Evolutionary conservation across 495 filamentous ascomycete genomes (phyloP).

Genomic region (Saxispiralis lemnorum): DNA sequence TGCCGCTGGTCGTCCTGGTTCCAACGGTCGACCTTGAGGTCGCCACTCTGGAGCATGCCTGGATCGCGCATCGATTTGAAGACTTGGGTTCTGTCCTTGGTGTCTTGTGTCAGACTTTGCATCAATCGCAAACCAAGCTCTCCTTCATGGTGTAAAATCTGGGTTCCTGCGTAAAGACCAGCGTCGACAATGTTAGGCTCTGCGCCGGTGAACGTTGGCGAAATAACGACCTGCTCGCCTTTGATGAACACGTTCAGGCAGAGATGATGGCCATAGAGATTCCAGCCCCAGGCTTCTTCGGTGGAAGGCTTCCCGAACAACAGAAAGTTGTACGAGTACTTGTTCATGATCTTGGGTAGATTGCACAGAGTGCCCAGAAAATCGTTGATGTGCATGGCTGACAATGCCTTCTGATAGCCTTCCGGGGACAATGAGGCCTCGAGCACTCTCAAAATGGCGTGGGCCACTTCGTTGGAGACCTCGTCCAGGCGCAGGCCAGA

Average conservation of each 20-base stretch:
- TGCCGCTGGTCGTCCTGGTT: constrained; percentile 62
- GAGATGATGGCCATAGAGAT: constrained; percentile 61
- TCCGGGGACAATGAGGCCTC: constrained; percentile 41
- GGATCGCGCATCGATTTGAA: constrained; percentile 39
- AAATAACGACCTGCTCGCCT: constrained; percentile 40
- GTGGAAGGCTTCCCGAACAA: constrained; percentile 39
- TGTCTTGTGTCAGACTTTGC: constrained; percentile 36
- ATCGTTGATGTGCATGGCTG: constrained; percentile 56
- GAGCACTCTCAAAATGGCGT: constrained; percentile 35
- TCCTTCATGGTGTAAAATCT: constrained; percentile 46
- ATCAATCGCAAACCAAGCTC: constrained; percentile 43
- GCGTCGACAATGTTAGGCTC: constrained; percentile 56
- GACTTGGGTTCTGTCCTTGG: constrained; percentile 35
- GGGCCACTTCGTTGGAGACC: constrained; percentile 25
- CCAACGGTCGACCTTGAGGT: constrained; percentile 37
- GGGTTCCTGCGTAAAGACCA: constrained; percentile 42
- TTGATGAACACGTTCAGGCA: constrained; percentile 50
- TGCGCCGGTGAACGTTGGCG: constrained; percentile 57
- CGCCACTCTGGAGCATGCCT: constrained; percentile 35
- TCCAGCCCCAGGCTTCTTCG: constrained; percentile 45
- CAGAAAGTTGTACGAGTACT: constrained; percentile 57
- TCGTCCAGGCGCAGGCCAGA: constrained; percentile 50
- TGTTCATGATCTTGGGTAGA: constrained; percentile 44
- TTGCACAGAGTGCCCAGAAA: constrained; percentile 53
- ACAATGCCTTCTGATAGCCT: constrained; percentile 51